phyloP scores from a whole-genome alignment of 805 yeast species.

The Ascoidea rubescens region DNA sequence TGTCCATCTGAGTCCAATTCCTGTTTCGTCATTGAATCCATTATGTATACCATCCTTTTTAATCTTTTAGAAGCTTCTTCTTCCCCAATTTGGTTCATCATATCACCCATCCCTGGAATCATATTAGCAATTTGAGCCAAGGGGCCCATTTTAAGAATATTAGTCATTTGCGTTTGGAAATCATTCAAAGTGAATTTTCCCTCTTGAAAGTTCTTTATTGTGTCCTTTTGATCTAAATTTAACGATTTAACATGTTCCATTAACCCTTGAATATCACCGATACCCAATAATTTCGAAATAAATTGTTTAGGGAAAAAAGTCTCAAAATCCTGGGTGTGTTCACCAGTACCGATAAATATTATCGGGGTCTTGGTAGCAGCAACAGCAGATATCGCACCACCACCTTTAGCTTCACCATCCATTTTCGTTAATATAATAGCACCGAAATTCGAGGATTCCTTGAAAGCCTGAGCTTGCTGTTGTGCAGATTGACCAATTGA shows the following conservation, averaged over 20 bases:
- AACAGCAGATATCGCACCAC: conserved; percentile 98
- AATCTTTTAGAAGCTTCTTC: conserved; percentile 78
- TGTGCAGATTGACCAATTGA: conserved; percentile 98
- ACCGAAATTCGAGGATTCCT: conserved; percentile 86
- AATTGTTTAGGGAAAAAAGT: conserved; percentile 81
- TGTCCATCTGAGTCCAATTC: conserved; percentile 88
- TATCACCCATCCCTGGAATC: conserved; percentile 85
- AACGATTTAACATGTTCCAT: conserved; percentile 88
- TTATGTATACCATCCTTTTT: conserved; percentile 77
- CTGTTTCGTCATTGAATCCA: conserved; percentile 91
- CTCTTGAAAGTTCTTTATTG: conserved; percentile 84
- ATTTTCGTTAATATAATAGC: conserved; percentile 88
- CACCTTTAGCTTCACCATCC: conserved; percentile 99
- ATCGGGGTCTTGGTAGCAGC: conserved; percentile 95
- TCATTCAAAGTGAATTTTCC: conserved; percentile 90
- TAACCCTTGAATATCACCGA: conserved; percentile 88
- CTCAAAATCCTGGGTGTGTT: conserved; percentile 87
- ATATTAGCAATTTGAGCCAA: conserved; percentile 84
- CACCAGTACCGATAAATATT: conserved; percentile 96
- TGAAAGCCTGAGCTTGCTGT: conserved; percentile 85
- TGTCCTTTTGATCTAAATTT: conserved; percentile 78
- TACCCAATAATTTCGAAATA: conserved; percentile 83
- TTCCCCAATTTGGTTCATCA: conserved; percentile 81
- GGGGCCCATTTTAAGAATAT: conserved; percentile 95
- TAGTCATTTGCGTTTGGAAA: conserved; percentile 88